phyloP scores from a whole-genome alignment of 2,329 filamentous ascomycete genomes.

The Fusarium continuum region DNA sequence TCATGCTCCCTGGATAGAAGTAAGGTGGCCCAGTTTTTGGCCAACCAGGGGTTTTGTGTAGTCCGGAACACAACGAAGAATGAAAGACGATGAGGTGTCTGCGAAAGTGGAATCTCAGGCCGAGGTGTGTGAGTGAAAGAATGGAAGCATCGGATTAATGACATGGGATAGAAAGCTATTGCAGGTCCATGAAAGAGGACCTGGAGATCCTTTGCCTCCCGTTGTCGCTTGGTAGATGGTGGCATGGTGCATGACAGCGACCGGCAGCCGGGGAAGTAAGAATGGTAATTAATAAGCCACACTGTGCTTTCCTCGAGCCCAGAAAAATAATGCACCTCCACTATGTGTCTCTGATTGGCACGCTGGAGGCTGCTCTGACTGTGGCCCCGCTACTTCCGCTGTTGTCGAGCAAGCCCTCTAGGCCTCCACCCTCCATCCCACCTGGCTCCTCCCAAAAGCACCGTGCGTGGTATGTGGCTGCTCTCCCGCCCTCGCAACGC shows the following conservation, averaged over 20 bases:
- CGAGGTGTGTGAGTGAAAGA: slow-evolving; percentile 14
- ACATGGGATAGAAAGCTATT: slow-evolving; percentile 31
- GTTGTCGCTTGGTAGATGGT: slow-evolving; percentile 8
- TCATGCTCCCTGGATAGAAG: slow-evolving; percentile 31
- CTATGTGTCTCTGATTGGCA: slow-evolving; percentile 21
- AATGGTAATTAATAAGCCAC: slow-evolving; percentile 1
- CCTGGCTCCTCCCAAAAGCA: slow-evolving; percentile 36
- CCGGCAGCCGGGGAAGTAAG: neutral
- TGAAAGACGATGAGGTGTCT: slow-evolving; percentile 5
- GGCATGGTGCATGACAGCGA: slow-evolving; percentile 1
- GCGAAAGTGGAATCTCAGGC: neutral
- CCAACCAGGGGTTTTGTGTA: slow-evolving; percentile 29
- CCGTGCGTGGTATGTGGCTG: slow-evolving; percentile 45
- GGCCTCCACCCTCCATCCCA: slow-evolving; percentile 38
- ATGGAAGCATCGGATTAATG: slow-evolving; percentile 23
- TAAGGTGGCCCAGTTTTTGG: slow-evolving; percentile 32
- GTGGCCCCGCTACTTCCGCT: slow-evolving; percentile 28
- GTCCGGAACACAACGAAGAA: slow-evolving; percentile 13
- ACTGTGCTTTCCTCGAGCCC: slow-evolving; percentile 25
- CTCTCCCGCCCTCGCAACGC: slow-evolving; percentile 34
- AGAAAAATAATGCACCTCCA: slow-evolving; percentile 12
- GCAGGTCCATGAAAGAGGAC: slow-evolving; percentile 11
- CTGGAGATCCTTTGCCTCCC: slow-evolving; percentile 12
- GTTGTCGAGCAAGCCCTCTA: slow-evolving; percentile 28
- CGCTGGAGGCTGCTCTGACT: slow-evolving; percentile 10